Evolutionary conservation across 75 land plant species (phyloP), one percentile per base, ranked within the genome.

Genomic region (Pinus taeda): DNA sequence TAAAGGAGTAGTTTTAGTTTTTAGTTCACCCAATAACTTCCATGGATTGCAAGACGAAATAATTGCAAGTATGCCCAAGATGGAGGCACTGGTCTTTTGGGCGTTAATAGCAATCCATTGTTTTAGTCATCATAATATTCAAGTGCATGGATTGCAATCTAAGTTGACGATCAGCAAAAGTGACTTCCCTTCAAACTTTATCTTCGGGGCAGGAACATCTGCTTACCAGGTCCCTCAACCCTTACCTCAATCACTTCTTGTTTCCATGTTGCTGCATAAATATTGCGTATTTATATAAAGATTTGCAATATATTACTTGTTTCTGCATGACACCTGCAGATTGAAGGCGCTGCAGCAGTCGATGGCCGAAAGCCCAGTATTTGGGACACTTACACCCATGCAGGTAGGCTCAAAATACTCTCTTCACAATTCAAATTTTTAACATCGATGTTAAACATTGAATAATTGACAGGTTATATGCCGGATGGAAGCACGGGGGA

Each of bases 351-450:
- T 62, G 90, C 83, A 55, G 60, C 24, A 11, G 84, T 88, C 77
- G 94, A 85, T 82, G 96, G 96, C 6, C 82, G 90, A 59, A 84
- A 85, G 5, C 88, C 85, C 12, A 91, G 92, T 80, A 88, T 93
- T n/a, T 93, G 94, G 94, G 96, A 93, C 65, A 84, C 85, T 11
- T 88, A 77, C 61, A 79, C 89, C 2, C 91, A 91, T 24, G 24
- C 67, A 58, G 86, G 89, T 87, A 70, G 57, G 79, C 22, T 14
- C 7, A 22, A 18, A 55, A 74, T 57, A 1, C 22, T 37, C 62
- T 37, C 60, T 13, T 78, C 66, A 49, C 11, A 49, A 30, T 71
- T 17, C 24, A 14, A 22, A 37, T 64, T 74, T 74, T 56, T 74
- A 26, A 74, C 22, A 15, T 57, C 49, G 13, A 20, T 56, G 0